Base-by-base conservation (phyloP, 2,329 filamentous ascomycete genomes). In the Ascochyta clinopodiicola region DNA sequence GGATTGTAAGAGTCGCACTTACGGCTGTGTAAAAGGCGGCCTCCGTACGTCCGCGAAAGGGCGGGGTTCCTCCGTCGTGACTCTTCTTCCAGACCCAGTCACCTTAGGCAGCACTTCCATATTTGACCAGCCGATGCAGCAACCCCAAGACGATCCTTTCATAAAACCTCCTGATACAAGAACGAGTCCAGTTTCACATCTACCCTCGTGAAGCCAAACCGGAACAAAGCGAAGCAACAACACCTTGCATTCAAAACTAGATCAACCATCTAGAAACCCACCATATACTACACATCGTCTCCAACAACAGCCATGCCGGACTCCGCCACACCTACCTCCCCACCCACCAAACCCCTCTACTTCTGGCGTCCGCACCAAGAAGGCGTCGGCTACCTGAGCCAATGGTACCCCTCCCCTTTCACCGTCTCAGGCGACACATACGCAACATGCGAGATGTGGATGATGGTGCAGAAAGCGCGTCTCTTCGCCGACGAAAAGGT, bases 371-470 rank as follows among this genome's bases (percentile, higher is more conserved):
- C 68, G 1, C n/a, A 51, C 31, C 43, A 65, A 34, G 48, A 67
- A 31, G 56, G 32, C n/a, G 45, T 81, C 29, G 85, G 84, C 36
- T 87, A 80, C 72, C 78, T 89, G n/a, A 85, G 82, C 0, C 86
- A 89, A 73, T 89, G 86, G 86, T 86, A 84, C 66, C 64, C 74
- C 45, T 79, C 75, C 17, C 72, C 78, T 2, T 88, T 87, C 53
- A 59, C 32, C 0, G 2, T 59, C 15, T 62, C 60, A 0, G 17
- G 74, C 67, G 49, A 72, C 52, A 44, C 47, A 1, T 80, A 80
- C 57, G 58, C 60, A 4, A 76, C 72, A 1, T 72, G 77, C 13
- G 78, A 80, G 62, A 78, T 79, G 77, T 80, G 76, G 75, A 80
- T 80, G 78, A 80, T 80, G 78, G 71, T 78, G n/a, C 66, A 74